Evolutionary conservation across 208 protist species (phyloP).

Genomic region (Pavlovales sp.): DNA sequence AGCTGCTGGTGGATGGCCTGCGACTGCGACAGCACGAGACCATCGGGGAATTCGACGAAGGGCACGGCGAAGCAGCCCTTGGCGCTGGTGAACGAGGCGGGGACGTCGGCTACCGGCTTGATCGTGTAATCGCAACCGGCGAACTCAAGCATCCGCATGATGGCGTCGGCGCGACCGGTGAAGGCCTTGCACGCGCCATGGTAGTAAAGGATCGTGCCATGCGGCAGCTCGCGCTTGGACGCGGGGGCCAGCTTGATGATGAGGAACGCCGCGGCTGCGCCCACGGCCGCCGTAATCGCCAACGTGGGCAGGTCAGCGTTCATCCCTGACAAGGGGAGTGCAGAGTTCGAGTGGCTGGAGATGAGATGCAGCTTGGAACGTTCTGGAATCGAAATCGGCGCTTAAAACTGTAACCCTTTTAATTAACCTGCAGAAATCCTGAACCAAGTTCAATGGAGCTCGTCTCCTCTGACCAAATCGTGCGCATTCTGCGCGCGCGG

Average conservation of each 20-base stretch:
- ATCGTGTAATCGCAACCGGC: neutral
- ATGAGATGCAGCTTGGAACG: too few species aligned
- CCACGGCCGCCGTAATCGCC: neutral
- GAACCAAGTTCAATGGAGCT: too few species aligned
- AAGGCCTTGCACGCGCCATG: neutral
- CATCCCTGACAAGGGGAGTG: too few species aligned
- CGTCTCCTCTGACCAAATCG: too few species aligned
- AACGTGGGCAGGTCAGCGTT: too few species aligned
- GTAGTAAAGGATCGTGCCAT: neutral
- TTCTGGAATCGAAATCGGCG: too few species aligned
- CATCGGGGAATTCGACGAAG: neutral
- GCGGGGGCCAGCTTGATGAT: neutral
- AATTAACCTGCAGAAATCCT: too few species aligned
- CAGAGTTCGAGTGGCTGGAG: too few species aligned
- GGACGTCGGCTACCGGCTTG: neutral
- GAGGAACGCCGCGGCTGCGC: neutral
- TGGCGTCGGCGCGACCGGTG: neutral
- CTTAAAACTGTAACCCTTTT: too few species aligned
- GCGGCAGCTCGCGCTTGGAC: neutral
- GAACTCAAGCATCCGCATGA: neutral
- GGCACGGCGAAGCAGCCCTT: neutral
- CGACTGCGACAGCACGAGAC: neutral
- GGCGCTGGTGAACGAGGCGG: neutral
- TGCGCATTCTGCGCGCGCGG: too few species aligned
- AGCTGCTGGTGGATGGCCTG: neutral